Base-by-base conservation (phyloP, 768 basidiomycete species). In the Auriculariales sp. region DNA sequence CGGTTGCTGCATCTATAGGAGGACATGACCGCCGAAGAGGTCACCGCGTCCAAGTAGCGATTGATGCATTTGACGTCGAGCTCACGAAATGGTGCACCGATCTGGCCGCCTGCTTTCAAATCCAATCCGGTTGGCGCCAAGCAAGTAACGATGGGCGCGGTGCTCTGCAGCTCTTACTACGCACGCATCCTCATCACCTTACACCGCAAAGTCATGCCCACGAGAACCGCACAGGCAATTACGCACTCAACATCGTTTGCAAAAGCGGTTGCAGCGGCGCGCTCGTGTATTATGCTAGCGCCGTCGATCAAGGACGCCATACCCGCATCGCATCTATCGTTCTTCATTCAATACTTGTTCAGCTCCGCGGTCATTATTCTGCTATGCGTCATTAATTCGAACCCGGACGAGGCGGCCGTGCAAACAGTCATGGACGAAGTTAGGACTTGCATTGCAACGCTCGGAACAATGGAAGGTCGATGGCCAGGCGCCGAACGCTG, bases 401-500 rank as follows among this genome's bases (percentile, higher is more conserved):
- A 45, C 27, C 59, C 78, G 2, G 87, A 90, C 49, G 60, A 72
- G 10, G 71, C 74, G 35, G 75, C 77, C 34, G 76, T 79, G n/a
- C 61, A 70, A 27, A 71, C 78, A 11, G 87, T 88, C 11, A 80
- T 90, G 79, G 83, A 86, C 5, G 88, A 91, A 67, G 87, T 82
- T 6, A 79, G 73, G 62, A 79, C 77, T 50, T 79, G 84, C 31
- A 64, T 91, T 31, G 60, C 65, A 25, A 81, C 85, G 24, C 67
- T 91, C 49, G 81, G 81, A 59, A 77, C 78, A 4, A 87, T 86
- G 81, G 88, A 89, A 61, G 83, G 83, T 1, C 72, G 76, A 50
- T 91, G 89, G 89, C 88, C 88, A 19, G 88, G 88, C 14, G 87
- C 86, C 53, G 74, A 78, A 34, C 90, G 90, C 63, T 88, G 88